A percentile compares a stretch with the other conserved stretches of the same genome.
Evolutionary conservation across 2,329 filamentous ascomycete species (phyloP).

Genomic region (Aspergillus sp.): DNA sequence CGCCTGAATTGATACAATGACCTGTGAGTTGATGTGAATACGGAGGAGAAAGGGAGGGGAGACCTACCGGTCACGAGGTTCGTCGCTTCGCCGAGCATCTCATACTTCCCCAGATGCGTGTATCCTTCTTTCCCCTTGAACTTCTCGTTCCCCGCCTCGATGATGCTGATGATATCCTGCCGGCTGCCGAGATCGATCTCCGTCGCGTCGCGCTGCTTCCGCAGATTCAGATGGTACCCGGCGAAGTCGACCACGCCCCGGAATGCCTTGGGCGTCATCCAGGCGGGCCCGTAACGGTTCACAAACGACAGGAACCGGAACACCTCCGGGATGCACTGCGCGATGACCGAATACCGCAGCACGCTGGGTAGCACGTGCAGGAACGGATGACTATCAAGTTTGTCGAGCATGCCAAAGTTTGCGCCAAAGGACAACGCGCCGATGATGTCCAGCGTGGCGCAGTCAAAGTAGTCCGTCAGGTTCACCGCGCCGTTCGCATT

Average conservation of each 20-base stretch:
- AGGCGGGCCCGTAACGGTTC: slow-evolving; percentile 3
- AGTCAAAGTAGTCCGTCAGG: slow-evolving; percentile 7
- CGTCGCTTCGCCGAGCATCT: slow-evolving; percentile 8
- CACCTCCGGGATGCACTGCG: slow-evolving; percentile 4
- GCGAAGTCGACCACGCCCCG: slow-evolving; percentile 1
- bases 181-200: not conserved
- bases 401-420: slow-evolving; percentile 7
- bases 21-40: no score
- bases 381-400: slow-evolving; percentile 8
- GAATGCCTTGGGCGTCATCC: slow-evolving; percentile 3
- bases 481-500: slow-evolving; percentile 2
- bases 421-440: slow-evolving; percentile 7
- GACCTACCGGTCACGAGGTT: slow-evolving; percentile 5
- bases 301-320: slow-evolving; percentile 1
- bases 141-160: slow-evolving; percentile 3
- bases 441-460: slow-evolving; percentile 6
- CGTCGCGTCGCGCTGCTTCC: not conserved
- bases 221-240: not conserved
- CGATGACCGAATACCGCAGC: slow-evolving; percentile 6
- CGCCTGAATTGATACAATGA: no score
- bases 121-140: slow-evolving; percentile 4
- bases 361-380: slow-evolving; percentile 7
- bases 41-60: not conserved
- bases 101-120: slow-evolving; percentile 1
- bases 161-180: slow-evolving; percentile 2